Base-by-base conservation (phyloP, 2,329 filamentous ascomycete species). In the Fusarium sp. region DNA sequence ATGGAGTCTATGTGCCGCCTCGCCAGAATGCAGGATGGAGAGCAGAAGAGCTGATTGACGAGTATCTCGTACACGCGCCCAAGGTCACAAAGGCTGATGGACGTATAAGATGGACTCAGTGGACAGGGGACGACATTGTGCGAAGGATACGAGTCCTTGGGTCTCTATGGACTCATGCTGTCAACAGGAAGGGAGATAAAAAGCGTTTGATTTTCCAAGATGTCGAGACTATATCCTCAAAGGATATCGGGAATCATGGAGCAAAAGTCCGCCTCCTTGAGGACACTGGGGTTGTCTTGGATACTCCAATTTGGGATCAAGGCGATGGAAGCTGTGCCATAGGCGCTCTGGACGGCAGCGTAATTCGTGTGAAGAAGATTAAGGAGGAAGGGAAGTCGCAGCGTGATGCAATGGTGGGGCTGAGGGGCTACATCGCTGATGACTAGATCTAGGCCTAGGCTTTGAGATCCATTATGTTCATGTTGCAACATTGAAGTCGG, bases 71-170 rank as follows among this genome's bases (percentile, higher is more conserved):
- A 31, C 87, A 92, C 76, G 95, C 95, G 3, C 88, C 89, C 3
- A 97, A 97, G 78, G 89, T 97, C 66, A 88, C 82, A 3, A 88
- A 91, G 61, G 81, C 85, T 10, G 90, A 95, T 74, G 83, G 85
- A 4, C 87, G 89, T 65, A 81, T 97, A 12, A 82, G 90, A 68
- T 94, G 91, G 86, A 48, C 46, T 2, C 49, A 72, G 7, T 89
- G 89, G 85, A 82, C 83, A 2, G 82, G 85, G n/a, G 80, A 84
- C 7, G 85, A 89, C 3, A 86, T 95, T 21, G 78, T 83, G 10
- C 84, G 87, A 10, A 85, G 88, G 10, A 83, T 88, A 56, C 85
- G 87, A 14, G 90, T 91, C 1, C 82, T 95, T 19, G 91, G 90
- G 0, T 83, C 89, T 9, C 79, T 93, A 10, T 97, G 93, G 93